Evolutionary conservation across 345 rosid genomes (phyloP), one percentile per base, ranked within the genome.

Genomic region (Corchorus olitorius): DNA sequence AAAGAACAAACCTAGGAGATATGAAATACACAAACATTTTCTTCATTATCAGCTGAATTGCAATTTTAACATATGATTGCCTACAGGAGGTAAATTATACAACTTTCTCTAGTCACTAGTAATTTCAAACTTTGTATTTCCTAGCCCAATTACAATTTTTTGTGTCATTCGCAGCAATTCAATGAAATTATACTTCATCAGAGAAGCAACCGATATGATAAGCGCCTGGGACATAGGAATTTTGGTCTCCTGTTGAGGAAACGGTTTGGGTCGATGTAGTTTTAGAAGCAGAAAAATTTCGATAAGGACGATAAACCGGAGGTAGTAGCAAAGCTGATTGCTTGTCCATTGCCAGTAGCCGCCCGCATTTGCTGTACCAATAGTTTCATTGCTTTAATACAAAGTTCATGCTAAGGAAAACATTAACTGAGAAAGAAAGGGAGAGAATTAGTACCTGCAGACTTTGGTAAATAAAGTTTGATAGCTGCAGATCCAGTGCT

Each of bases 401-500:
- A 55, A 14, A 5, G 46, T 17, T 60, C 19, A 39, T 71, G 39
- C 55, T 19, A 48, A 64, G 75, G 27, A 76, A 8, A 62, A 7
- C 8, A 22, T 8, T 39, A 14, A 13, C 67, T 46, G 35, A 34
- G 16, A 62, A 72, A 72, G 76, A 9, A 50, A 45, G 34, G 71
- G 76, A 74, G 77, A 37, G 50, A 66, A 67, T 62, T 39, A 48
- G 50, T 78, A 92, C 98, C 91, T 86, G 97, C 97, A 93, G 49
- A 82, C 83, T 86, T 91, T 88, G 74, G 86, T 78, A 77, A 90
- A 91, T 17, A 96, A 65, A 66, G 91, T 87, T 76, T 90, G 92
- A 79, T 92, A 92, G 85, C 89, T 88, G 88, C 94, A 87, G 54
- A 93, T 85, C 99, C 97, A 96, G 83, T 70, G 89, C 99, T 91